phyloP scores from a whole-genome alignment of 2,329 filamentous ascomycete genomes.

The Alternaria incomplexa region DNA sequence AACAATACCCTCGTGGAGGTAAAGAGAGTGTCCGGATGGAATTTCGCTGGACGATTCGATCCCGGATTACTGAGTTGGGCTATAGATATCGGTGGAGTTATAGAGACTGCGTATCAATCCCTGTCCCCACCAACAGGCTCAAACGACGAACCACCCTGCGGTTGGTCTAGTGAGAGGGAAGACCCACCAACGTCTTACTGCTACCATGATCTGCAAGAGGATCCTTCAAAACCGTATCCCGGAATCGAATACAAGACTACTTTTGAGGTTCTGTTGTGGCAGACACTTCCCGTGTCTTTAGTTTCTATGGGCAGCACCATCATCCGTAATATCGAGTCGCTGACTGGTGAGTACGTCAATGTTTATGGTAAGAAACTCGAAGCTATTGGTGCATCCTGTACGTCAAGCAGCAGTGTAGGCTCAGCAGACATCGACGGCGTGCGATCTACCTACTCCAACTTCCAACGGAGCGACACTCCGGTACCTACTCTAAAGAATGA shows the following conservation, averaged over 20 bases:
- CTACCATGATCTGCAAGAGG: not conserved
- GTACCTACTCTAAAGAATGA: rapidly evolving
- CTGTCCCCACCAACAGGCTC: rapidly evolving
- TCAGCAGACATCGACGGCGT: not conserved
- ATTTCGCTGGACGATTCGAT: no score
- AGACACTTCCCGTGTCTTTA: not conserved
- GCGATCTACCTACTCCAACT: not conserved
- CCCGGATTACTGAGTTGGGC: no score
- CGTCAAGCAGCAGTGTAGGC: not conserved
- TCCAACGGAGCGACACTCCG: not conserved
- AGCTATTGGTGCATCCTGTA: not conserved
- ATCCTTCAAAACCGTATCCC: not conserved
- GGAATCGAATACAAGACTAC: not conserved
- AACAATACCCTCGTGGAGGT: not conserved
- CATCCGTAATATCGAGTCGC: not conserved
- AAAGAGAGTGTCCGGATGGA: not conserved
- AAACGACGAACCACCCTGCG: not conserved
- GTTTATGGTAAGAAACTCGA: rapidly evolving
- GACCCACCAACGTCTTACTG: not conserved
- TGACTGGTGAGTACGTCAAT: not conserved
- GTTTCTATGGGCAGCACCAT: not conserved
- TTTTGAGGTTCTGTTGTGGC: not conserved
- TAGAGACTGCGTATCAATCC: not conserved
- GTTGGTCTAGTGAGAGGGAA: rapidly evolving
- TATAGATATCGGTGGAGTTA: not conserved